Evolutionary conservation across 1,139 yeast genomes (phyloP), one percentile per base, ranked within the genome.

Genomic region (Torulaspora globosa): DNA sequence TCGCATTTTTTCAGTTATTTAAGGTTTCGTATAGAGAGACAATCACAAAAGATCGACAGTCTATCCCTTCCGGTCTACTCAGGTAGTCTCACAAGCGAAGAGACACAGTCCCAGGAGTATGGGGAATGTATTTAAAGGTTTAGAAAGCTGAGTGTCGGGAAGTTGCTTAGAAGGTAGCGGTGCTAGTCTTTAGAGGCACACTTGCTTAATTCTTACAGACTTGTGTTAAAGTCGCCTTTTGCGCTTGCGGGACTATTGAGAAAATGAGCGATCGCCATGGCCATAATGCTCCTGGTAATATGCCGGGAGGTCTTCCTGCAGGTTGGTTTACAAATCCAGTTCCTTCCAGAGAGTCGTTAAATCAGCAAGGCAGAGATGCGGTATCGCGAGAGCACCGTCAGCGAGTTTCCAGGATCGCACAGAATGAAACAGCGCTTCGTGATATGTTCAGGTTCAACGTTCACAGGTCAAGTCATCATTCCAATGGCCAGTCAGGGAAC

Each of bases 231-330:
- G 23, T 31, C 19, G 21, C 7, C 8, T 16, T 18, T 19, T 31
- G 34, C 34, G 12, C 34, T 31, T 16, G 18, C 23, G 34, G 18
- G 11, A 15, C 16, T 6, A 14, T 31, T 5, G 23, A 26, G 23
- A 36, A 18, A 16, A 48, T 48, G 51, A 35, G 34, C 29, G 43
- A 39, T 28, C 38, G 35, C 27, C 43, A 42, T 16, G 44, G 33
- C 12, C 41, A 42, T 27, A 45, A 39, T 19, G 39, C 36, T 14
- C 35, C 41, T 16, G 41, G 41, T 11, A 46, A 46, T 12, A 29
- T 49, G 39, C 50, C 47, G 3, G 45, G 48, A 11, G 56, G 55
- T 23, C 51, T 53, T 32, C 57, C 58, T 24, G 58, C 56, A 8
- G 46, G 52, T 39, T 53, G 58, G 57, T 55, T 55, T 27, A 52